phyloP scores from a whole-genome alignment of 768 basidiomycete genomes.

The Pleurotus tuber-regium region DNA sequence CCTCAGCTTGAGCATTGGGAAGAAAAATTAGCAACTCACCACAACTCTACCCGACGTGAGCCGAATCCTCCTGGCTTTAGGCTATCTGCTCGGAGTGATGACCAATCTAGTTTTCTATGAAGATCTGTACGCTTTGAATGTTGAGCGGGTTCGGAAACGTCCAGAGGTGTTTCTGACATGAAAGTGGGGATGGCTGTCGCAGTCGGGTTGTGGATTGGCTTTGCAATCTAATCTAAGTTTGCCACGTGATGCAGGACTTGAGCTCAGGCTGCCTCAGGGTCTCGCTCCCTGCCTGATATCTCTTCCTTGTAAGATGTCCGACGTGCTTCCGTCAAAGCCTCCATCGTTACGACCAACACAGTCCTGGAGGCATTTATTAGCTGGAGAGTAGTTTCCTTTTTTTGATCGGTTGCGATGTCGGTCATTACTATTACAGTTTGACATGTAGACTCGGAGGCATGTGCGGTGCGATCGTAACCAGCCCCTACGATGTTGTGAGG shows the following conservation, averaged over 20 bases:
- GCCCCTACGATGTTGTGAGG: constrained; percentile 98
- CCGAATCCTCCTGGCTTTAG: constrained; percentile 48
- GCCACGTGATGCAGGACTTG: too few species aligned
- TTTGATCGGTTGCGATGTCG: constrained; percentile 7
- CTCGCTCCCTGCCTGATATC: too few species aligned
- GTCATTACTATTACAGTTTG: too few species aligned
- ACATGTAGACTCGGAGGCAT: constrained; percentile 82
- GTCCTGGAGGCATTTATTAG: constrained; percentile 83
- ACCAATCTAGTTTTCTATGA: constrained; percentile 24
- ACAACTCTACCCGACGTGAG: constrained; percentile 36
- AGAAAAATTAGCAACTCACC: constrained; percentile 27
- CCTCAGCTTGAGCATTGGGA: neutral
- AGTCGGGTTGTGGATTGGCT: too few species aligned
- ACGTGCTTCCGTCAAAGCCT: too few species aligned
- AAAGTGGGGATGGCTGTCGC: too few species aligned
- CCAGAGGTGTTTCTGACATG: too few species aligned
- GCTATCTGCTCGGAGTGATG: constrained; percentile 33
- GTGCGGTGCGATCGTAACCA: constrained; percentile 96
- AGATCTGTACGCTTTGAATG: too few species aligned
- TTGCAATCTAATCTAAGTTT: too few species aligned
- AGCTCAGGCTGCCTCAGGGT: too few species aligned
- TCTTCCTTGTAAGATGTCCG: too few species aligned
- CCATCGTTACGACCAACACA: constrained; percentile 61
- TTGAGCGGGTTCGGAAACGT: too few species aligned
- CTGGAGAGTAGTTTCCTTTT: constrained; percentile 62